Base-by-base conservation (phyloP, 2,329 filamentous ascomycete genomes). In the Thelonectria rubi region DNA sequence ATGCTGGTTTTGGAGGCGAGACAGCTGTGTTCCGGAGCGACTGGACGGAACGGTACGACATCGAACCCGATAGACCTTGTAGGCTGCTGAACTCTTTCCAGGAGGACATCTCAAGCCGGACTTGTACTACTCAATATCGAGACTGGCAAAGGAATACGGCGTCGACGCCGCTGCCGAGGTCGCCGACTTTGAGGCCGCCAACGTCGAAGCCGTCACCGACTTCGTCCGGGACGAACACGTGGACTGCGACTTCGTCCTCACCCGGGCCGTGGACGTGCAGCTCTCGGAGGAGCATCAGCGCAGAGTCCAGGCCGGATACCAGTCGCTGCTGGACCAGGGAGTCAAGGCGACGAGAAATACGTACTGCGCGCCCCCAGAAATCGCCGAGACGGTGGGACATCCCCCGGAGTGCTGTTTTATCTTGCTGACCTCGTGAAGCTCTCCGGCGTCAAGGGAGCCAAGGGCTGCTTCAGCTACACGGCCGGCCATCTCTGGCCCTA, bases 191-290 rank as follows among this genome's bases (percentile, higher is more conserved):
- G 67, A 69, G 21, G 20, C 48, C 1, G 58, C 34, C 1, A 69
- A 69, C 20, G 8, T 66, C 3, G 42, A 59, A 2, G 67, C 66
- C 0, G 56, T 82, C 5, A 76, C 79, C 55, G 60, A 74, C 3
- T 66, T 74, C 15, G 69, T 82, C 6, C 72, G 77, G n/a, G 63
- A 72, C 0, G 76, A 81, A 40, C 59, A 66, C 0, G 26, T 30
- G 26, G 26, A 30, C 26, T 30, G 26, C 60, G 80, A 82, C 32
- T 79, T 82, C 15, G 72, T 79, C 12, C 42, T 81, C 3, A 79
- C 78, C 0, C 67, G 79, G 5, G 74, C 76, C 8, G 69, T 75
- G 5, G 79, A 82, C 62, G 76, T 80, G 0, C 73, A 75, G n/a
- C 58, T 80, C 8, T 70, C 65, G 1, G 21, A 40, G n/a, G 52